Evolutionary conservation across 2,329 filamentous ascomycete genomes (phyloP).

Genomic region (Xylaria sp.): DNA sequence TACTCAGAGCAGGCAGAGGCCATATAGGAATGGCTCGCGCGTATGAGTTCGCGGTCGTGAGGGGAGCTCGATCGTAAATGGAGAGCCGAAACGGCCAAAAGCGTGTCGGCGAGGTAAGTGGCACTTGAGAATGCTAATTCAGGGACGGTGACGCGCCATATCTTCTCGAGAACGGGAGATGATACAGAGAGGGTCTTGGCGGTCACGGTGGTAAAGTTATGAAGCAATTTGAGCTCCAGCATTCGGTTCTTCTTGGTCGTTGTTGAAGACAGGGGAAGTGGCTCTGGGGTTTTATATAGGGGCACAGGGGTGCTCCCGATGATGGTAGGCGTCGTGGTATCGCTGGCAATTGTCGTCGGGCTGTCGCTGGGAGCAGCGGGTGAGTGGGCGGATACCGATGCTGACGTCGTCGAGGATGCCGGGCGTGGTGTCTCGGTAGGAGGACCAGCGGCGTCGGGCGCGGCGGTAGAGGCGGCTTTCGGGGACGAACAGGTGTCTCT

Average conservation of each 20-base stretch:
- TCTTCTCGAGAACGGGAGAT: constrained; percentile 62
- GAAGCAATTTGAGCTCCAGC: constrained; percentile 71
- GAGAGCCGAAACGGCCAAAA: constrained; percentile 72
- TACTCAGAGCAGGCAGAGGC: constrained; percentile 72
- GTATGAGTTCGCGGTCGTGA: constrained; percentile 68
- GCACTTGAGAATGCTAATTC: constrained; percentile 69
- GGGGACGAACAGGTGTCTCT: constrained; percentile 56
- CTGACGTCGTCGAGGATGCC: constrained; percentile 43
- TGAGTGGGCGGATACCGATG: constrained; percentile 42
- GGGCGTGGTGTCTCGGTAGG: constrained; percentile 49
- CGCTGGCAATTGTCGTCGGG: constrained; percentile 44
- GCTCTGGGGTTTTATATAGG: constrained; percentile 51
- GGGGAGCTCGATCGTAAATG: constrained; percentile 68
- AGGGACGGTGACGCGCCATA: constrained; percentile 71
- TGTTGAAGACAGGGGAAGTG: constrained; percentile 51
- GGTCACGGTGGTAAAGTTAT: constrained; percentile 71
- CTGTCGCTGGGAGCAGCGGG: constrained; percentile 46
- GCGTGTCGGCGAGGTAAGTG: constrained; percentile 70
- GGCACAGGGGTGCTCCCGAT: constrained; percentile 50
- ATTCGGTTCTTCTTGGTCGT: constrained; percentile 58
- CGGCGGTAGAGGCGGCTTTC: constrained; percentile 8
- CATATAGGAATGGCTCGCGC: constrained; percentile 73
- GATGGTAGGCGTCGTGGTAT: constrained; percentile 44
- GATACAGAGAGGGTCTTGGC: constrained; percentile 68
- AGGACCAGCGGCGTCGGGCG: not conserved